Conservation (phyloP, 2,329 filamentous ascomycete genomes). For the Aspergillus costaricaensis region DNA sequence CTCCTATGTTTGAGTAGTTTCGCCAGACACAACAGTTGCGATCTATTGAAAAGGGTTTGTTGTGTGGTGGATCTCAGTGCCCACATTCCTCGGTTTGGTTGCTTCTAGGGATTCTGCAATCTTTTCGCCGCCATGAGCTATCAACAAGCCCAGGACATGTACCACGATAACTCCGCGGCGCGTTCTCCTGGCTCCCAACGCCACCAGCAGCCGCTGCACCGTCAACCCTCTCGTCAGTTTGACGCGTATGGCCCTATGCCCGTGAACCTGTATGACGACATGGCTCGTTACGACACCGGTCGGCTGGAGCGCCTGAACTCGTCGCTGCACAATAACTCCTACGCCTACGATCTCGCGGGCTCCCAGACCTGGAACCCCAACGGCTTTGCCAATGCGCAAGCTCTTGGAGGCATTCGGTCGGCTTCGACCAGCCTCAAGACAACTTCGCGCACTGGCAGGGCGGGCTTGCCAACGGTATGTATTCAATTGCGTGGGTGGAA, state of each 20-base stretch:
- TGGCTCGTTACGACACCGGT: constrained; percentile 58
- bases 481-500: not conserved
- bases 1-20: constrained; percentile 38
- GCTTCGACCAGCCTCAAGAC: constrained; percentile 60
- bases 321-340: constrained; percentile 59
- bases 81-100: constrained; percentile 34
- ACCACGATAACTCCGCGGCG: constrained; percentile 70
- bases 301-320: constrained; percentile 60
- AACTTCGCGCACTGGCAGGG: constrained; percentile 53
- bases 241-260: constrained; percentile 71
- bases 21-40: constrained; percentile 19
- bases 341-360: constrained; percentile 68
- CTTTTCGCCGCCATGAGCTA: constrained; percentile 37
- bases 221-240: constrained; percentile 75
- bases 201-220: constrained; percentile 64
- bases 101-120: constrained; percentile 27
- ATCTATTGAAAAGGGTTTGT: constrained; percentile 25
- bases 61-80: constrained; percentile 33
- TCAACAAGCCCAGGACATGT: constrained; percentile 52
- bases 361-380: constrained; percentile 80
- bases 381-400: constrained; percentile 66
- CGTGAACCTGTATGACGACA: constrained; percentile 71
- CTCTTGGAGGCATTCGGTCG: constrained; percentile 64
- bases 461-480: constrained; percentile 73
- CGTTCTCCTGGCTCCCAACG: constrained; percentile 76